Conservation (phyloP, 805 yeast genomes). For the Myxozyma vanderwaltii region DNA sequence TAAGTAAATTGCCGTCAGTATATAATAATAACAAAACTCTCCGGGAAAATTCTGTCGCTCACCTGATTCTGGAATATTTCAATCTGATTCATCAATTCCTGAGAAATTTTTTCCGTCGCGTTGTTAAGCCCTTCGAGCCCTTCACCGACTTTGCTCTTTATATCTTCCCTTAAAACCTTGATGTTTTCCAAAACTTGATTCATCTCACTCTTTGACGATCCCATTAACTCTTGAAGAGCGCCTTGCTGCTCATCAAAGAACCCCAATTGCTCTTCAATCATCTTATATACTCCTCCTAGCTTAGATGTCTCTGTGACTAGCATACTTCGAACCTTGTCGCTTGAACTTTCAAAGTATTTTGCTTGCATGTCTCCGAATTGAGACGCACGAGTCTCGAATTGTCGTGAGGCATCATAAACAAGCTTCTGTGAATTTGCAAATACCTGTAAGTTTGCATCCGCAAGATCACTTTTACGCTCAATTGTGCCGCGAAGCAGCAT, state of each 20-base stretch:
- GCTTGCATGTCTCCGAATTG: constrained; percentile 48
- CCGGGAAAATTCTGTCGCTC: not conserved
- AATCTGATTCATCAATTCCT: constrained; percentile 29
- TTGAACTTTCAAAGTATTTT: constrained; percentile 8
- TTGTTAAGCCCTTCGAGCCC: constrained; percentile 29
- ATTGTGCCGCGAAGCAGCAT: constrained; percentile 31
- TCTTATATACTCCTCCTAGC: constrained; percentile 27
- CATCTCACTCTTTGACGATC: constrained; percentile 28
- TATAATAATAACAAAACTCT: not conserved
- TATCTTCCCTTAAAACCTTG: constrained; percentile 33
- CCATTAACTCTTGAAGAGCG: constrained; percentile 19
- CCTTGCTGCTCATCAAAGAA: constrained; percentile 18
- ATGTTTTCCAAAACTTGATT: constrained; percentile 31
- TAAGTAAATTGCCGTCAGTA: not conserved
- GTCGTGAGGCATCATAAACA: constrained; percentile 54
- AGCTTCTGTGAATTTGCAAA: constrained; percentile 37
- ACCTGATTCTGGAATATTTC: constrained; percentile 26
- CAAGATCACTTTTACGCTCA: constrained; percentile 25
- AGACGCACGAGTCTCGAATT: constrained; percentile 53
- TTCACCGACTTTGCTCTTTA: constrained; percentile 33
- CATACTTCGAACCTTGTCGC: constrained; percentile 19
- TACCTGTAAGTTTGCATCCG: constrained; percentile 12
- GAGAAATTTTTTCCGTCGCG: constrained; percentile 32
- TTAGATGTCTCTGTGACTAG: constrained; percentile 24
- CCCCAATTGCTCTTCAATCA: constrained; percentile 21